phyloP scores from a whole-genome alignment of 768 basidiomycete species.

The Pisolithus microcarpus region DNA sequence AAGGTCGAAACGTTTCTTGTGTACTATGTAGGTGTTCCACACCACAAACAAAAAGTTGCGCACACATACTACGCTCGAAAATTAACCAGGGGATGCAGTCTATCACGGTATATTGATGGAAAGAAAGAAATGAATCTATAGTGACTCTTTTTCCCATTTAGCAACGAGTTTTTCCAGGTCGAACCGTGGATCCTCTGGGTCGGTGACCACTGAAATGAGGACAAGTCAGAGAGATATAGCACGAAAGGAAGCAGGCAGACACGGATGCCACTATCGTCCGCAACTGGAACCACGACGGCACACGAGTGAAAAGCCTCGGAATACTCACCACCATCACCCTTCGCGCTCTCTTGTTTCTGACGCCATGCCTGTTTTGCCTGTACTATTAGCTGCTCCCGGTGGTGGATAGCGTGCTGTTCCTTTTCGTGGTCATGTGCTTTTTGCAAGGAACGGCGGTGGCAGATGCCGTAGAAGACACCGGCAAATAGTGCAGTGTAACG shows the following conservation, averaged over 20 bases:
- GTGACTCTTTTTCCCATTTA: constrained; percentile 64
- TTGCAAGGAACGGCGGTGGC: constrained; percentile 87
- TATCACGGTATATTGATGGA: constrained; percentile 23
- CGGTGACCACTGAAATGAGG: constrained; percentile 62
- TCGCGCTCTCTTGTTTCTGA: constrained; percentile 57
- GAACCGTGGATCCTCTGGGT: constrained; percentile 93
- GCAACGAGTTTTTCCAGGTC: constrained; percentile 88
- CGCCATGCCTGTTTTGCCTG: constrained; percentile 90
- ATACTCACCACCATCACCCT: constrained; percentile 50
- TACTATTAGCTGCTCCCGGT: constrained; percentile 67
- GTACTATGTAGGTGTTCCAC: no score
- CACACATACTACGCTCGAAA: neutral
- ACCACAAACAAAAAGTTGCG: no score
- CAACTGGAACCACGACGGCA: neutral
- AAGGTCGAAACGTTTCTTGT: no score
- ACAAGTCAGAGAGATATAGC: constrained; percentile 7
- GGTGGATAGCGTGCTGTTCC: constrained; percentile 64
- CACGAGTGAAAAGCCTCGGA: constrained; percentile 1
- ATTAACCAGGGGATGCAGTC: constrained; percentile 10
- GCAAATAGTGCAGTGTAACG: constrained; percentile 87
- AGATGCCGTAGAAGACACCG: constrained; percentile 87
- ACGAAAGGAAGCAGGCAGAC: neutral
- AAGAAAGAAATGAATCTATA: constrained; percentile 32
- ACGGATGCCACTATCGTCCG: neutral
- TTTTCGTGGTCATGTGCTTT: constrained; percentile 70